Evolutionary conservation across 306 rosid species (phyloP).

Genomic region (Dryas alaskensis): DNA sequence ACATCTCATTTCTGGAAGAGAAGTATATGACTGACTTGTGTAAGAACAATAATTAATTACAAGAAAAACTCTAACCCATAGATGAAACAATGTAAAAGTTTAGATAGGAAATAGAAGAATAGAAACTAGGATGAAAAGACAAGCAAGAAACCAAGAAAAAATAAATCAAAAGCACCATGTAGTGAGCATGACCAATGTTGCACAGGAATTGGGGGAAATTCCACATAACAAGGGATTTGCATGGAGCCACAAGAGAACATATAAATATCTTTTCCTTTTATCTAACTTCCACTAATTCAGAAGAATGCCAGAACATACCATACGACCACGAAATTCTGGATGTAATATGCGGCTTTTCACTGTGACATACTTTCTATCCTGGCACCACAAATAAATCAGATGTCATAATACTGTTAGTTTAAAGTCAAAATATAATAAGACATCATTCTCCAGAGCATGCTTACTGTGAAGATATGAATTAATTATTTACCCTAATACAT

Average conservation of each 20-base stretch:
- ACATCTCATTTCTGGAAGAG: too few relatives aligned
- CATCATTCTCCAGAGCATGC: not conserved
- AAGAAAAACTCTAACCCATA: not conserved
- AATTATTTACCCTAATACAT: not conserved
- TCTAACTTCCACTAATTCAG: not conserved
- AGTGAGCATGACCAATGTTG: not conserved
- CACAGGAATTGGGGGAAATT: not conserved
- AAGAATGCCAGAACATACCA: constrained; percentile 57
- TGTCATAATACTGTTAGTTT: constrained; percentile 10
- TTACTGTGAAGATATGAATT: not conserved
- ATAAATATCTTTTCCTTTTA: not conserved
- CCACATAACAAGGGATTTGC: constrained; percentile 5
- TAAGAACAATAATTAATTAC: not conserved
- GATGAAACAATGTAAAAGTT: not conserved
- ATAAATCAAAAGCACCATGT: not conserved
- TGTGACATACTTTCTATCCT: constrained; percentile 83
- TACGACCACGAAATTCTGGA: constrained; percentile 99
- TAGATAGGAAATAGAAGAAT: not conserved
- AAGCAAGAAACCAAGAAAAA: not conserved
- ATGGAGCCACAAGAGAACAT: constrained; percentile 14
- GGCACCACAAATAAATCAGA: constrained; percentile 36
- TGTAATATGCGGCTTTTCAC: constrained; percentile 69
- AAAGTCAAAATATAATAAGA: not conserved
- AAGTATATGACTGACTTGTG: not conserved
- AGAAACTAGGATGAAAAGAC: not conserved